Evolutionary conservation across 495 filamentous ascomycete genomes (phyloP), one percentile per base, ranked within the genome.

Genomic region (Xylaria bambusicola): DNA sequence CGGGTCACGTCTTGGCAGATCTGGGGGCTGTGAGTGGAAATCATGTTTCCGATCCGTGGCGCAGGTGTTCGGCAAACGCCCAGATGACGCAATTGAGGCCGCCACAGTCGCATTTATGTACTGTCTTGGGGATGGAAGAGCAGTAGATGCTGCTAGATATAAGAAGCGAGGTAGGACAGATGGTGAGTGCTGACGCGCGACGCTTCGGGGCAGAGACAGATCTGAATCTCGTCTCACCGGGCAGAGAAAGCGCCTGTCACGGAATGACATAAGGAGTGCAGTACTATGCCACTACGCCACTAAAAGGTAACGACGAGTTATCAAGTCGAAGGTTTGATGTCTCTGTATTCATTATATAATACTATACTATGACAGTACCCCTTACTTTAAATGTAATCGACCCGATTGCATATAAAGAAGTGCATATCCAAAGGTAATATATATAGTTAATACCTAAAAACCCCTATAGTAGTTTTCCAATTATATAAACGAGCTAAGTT

Each of bases 1-100:
- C n/a, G 0, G n/a, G 6, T 10, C 35, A 38, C 4, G 29, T 48
- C 20, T 51, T 12, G n/a, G n/a, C n/a, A 33, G 29, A 33, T 33
- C 29, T 33, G 29, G 33, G 49, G 33, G 1, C 27, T 26, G 35
- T 27, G 50, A 15, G n/a, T 18, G 23, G n/a, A 2, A n/a, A 52
- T 52, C 33, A 21, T 52, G 21, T 52, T 52, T 52, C 0, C 50
- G 50, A 53, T 53, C 35, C 10, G 50, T 53, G 35, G 50, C 50
- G 50, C 50, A 35, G 50, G 41, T 41, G 21, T 27, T n/a, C 23
- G 13, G 50, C 5, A 53, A 18, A 24, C 12, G 35, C n/a, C 33
- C 15, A 35, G 15, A 53, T 40, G 7, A 10, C n/a, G 35, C 33
- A 12, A 1, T 18, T 15, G 15, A 27, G n/a, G 15, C 15, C 23